These are phyloP conservation scores for Stenocarpella maydis DNA, from an alignment of 2,329 filamentous ascomycete species.

Conservation along the genomic window DNA sequence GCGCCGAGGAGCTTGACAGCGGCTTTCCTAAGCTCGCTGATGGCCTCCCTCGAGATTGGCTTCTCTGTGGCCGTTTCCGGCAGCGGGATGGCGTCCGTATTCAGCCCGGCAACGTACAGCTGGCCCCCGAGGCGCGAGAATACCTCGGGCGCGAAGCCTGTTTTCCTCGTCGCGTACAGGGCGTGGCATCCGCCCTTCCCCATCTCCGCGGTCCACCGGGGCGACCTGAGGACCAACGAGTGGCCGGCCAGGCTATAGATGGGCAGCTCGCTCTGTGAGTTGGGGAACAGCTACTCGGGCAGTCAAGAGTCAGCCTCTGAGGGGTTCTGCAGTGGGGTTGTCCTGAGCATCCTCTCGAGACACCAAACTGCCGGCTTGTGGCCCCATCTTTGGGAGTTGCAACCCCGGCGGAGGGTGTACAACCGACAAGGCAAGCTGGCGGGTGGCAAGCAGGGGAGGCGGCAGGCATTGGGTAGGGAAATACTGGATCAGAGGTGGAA, in stretches of 20 bases:
- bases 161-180: constrained; percentile 68
- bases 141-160: constrained; percentile 73
- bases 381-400: background rate
- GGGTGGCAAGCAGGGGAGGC: background rate
- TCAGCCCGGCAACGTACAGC: constrained; percentile 78
- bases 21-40: constrained; percentile 58
- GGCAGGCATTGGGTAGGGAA: background rate
- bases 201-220: constrained; percentile 58
- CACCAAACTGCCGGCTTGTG: background rate
- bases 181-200: constrained; percentile 66
- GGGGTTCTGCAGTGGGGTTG: background rate
- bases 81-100: constrained; percentile 66
- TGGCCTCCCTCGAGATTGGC: constrained; percentile 53
- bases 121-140: constrained; percentile 73
- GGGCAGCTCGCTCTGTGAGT: constrained; percentile 59
- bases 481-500: background rate
- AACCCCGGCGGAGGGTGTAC: background rate
- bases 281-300: constrained; percentile 64
- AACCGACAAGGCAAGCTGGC: background rate
- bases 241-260: constrained; percentile 74
- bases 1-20: constrained; percentile 57
- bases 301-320: background rate
- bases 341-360: background rate
- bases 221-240: constrained; percentile 72
- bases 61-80: constrained; percentile 63